Conservation (phyloP, 2,329 filamentous ascomycete species). For the Cordyceps militaris region DNA sequence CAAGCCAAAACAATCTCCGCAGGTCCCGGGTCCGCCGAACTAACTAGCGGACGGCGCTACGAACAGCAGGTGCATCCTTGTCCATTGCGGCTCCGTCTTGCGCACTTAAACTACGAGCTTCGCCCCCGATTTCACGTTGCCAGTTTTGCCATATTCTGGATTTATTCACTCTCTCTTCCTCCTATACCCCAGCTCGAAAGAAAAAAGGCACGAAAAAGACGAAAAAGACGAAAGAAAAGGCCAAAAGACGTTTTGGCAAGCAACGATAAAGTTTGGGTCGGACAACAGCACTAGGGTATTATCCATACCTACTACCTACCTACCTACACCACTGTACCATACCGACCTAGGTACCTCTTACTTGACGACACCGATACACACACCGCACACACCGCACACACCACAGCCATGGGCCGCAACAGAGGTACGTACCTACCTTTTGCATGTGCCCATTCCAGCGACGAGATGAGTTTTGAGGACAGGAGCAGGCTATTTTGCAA, state of each 20-base stretch:
- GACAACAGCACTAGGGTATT: neutral
- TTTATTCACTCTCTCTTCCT: neutral
- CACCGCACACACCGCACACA: neutral
- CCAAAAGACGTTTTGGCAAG: neutral
- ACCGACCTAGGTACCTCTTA: no score
- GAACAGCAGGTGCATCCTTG: neutral
- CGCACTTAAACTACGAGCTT: neutral
- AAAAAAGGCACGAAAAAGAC: neutral
- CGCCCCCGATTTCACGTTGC: neutral
- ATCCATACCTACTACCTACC: neutral
- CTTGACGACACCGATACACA: no score
- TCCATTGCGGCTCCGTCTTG: neutral
- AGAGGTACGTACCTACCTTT: conserved; percentile 12
- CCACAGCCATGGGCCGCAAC: conserved; percentile 13
- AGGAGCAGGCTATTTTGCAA: neutral
- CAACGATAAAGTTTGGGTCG: neutral
- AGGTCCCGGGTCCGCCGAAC: conserved; percentile 9
- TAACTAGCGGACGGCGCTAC: conserved; percentile 7
- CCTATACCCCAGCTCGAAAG: neutral
- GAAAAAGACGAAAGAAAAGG: neutral
- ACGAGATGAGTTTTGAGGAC: neutral
- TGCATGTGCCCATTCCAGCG: conserved; percentile 11
- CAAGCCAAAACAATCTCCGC: conserved; percentile 1
- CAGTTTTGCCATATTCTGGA: neutral
- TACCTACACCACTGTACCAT: no score